A percentile compares a stretch with the other conserved stretches of the same genome.
These are phyloP conservation scores for Phytopythium chamaehyphon DNA, from an alignment of 352 stramenopile genomes.

Conservation along the genomic window DNA sequence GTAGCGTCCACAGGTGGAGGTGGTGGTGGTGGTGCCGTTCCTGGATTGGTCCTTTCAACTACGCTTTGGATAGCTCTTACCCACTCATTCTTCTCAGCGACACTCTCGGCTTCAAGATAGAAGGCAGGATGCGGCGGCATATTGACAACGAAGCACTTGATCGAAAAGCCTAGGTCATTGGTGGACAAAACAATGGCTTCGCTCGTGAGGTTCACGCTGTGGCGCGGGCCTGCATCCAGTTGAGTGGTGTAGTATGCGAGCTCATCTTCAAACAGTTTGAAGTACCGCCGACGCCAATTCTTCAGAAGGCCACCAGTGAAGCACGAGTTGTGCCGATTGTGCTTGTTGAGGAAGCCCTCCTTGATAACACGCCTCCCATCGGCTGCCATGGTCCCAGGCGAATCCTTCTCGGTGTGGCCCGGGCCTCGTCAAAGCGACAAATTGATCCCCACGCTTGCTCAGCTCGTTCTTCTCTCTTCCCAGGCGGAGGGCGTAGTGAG, in stretches of 20 bases:
- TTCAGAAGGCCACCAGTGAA: conserved; percentile 8
- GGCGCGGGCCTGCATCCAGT: conserved; percentile 28
- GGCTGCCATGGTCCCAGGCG: conserved; percentile 16
- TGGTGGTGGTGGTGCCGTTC: conserved; percentile 8
- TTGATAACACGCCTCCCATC: conserved; percentile 41
- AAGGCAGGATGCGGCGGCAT: conserved; percentile 31
- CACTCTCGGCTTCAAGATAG: conserved; percentile 60
- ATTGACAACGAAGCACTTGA: conserved; percentile 52
- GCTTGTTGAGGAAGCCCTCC: conserved; percentile 71
- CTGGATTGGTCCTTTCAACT: conserved; percentile 2
- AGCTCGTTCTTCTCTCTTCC: too few relatives aligned
- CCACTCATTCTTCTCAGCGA: conserved; percentile 64
- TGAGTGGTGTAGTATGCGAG: conserved; percentile 52
- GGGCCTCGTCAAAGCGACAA: too few relatives aligned
- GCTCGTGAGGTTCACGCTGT: conserved; percentile 40
- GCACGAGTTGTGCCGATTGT: conserved; percentile 22
- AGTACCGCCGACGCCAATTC: conserved; percentile 65
- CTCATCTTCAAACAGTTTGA: conserved; percentile 56
- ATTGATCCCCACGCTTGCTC: conserved; percentile 4
- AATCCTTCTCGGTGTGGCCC: too few relatives aligned
- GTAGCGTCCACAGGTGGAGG: conserved; percentile 7
- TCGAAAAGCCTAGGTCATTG: conserved; percentile 60
- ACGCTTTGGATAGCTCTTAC: conserved; percentile 52
- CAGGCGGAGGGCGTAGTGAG: not conserved
- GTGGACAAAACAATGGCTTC: conserved; percentile 51